Percentiles rank a stretch among this genome's conserved stretches.
These are phyloP conservation scores for Sporormia fimetaria DNA, from an alignment of 495 filamentous ascomycete species.

Conservation along the genomic window DNA sequence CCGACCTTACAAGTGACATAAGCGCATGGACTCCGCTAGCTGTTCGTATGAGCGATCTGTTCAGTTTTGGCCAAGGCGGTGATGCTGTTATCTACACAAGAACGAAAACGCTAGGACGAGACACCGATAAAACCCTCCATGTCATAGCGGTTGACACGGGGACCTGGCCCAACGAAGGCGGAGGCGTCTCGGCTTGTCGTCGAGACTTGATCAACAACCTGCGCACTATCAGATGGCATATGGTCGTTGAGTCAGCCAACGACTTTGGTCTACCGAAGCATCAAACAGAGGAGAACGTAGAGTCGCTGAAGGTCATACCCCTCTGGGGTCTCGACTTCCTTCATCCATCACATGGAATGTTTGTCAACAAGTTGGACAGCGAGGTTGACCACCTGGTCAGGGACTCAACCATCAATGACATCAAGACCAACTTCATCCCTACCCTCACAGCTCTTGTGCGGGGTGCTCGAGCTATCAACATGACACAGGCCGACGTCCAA, in stretches of 20 bases:
- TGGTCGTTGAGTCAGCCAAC: slow-evolving; percentile 55
- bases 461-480: slow-evolving; percentile 43
- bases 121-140: slow-evolving; percentile 46
- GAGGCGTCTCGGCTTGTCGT: slow-evolving; percentile 57
- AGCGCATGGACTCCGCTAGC: slow-evolving; percentile 50
- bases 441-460: slow-evolving; percentile 49
- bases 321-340: slow-evolving; percentile 57
- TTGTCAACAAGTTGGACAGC: slow-evolving; percentile 49
- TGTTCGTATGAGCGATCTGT: slow-evolving; percentile 51
- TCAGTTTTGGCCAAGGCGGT: slow-evolving; percentile 53
- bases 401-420: slow-evolving; percentile 43
- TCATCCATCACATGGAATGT: slow-evolving; percentile 52
- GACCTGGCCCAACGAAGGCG: slow-evolving; percentile 56
- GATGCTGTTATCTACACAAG: slow-evolving; percentile 42
- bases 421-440: slow-evolving; percentile 51
- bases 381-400: slow-evolving; percentile 46
- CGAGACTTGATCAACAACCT: slow-evolving; percentile 56
- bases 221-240: slow-evolving; percentile 51
- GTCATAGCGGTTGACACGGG: slow-evolving; percentile 54
- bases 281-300: slow-evolving; percentile 54
- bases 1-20: slow-evolving; percentile 49
- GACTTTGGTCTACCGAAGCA: slow-evolving; percentile 56
- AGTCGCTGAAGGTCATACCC: slow-evolving; percentile 53
- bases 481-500: slow-evolving; percentile 42
- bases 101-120: slow-evolving; percentile 35